A percentile compares a stretch with the other conserved stretches of the same genome.
These are phyloP conservation scores for Oxyria digyna DNA, from an alignment of 148 eudicot genomes.

Conservation along the genomic window DNA sequence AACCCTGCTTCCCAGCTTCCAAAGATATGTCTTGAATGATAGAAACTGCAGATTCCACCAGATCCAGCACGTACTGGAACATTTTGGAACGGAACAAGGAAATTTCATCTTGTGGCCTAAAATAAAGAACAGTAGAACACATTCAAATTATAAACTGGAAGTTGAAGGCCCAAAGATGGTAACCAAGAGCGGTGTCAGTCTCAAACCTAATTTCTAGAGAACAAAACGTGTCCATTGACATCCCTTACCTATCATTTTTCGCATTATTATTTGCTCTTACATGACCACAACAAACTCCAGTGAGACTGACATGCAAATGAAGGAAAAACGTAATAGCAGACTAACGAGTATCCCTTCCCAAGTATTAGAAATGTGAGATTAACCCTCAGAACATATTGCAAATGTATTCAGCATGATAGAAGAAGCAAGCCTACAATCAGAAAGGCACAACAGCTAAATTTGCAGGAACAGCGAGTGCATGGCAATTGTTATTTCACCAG, in stretches of 20 bases:
- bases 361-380: background rate
- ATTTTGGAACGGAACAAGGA: slow-evolving; percentile 34
- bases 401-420: background rate
- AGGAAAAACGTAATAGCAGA: background rate
- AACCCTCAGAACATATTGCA: background rate
- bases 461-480: background rate
- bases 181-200: background rate
- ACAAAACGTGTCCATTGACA: background rate
- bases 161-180: background rate
- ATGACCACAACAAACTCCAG: background rate
- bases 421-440: background rate
- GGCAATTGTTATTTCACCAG: background rate
- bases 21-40: slow-evolving; percentile 29
- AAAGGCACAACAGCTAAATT: background rate
- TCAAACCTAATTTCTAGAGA: background rate
- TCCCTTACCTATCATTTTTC: background rate
- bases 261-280: background rate
- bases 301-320: background rate
- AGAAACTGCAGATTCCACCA: slow-evolving; percentile 48
- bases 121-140: slow-evolving; percentile 14
- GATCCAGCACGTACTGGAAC: slow-evolving; percentile 35
- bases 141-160: background rate
- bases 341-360: background rate
- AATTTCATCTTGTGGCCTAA: slow-evolving; percentile 45
- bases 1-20: slow-evolving; percentile 29